Conservation (phyloP, 2,329 filamentous ascomycete species). For the Dothideomycetidae sp. region DNA sequence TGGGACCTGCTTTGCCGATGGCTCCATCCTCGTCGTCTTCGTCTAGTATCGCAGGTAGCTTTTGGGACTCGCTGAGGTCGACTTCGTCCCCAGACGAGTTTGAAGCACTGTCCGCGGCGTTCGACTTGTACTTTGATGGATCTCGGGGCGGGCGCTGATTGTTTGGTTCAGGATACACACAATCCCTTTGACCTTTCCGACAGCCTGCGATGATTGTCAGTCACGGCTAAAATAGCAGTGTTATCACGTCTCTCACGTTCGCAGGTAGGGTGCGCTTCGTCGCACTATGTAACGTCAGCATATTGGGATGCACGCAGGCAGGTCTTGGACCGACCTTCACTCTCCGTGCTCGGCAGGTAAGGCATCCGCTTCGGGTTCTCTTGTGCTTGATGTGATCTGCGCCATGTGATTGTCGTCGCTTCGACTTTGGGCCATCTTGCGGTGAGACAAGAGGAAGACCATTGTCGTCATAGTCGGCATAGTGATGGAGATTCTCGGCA, state of each 20-base stretch:
- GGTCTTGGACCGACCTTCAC: slow-evolving; percentile 47
- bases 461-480: slow-evolving; percentile 20
- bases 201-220: slow-evolving; percentile 46
- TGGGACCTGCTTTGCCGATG: slow-evolving; percentile 14
- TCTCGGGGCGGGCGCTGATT: slow-evolving; percentile 31
- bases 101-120: slow-evolving; percentile 32
- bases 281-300: slow-evolving; percentile 48
- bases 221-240: neutral
- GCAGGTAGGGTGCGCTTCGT: slow-evolving; percentile 75
- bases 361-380: slow-evolving; percentile 85
- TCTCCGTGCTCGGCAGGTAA: slow-evolving; percentile 73
- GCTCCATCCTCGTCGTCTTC: slow-evolving; percentile 30
- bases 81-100: slow-evolving; percentile 39
- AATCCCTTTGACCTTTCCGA: slow-evolving; percentile 80
- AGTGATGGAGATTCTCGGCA: slow-evolving; percentile 21
- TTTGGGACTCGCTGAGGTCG: slow-evolving; percentile 27
- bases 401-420: slow-evolving; percentile 18
- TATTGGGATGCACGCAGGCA: slow-evolving; percentile 2
- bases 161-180: slow-evolving; percentile 68
- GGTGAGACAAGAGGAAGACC: slow-evolving; percentile 16
- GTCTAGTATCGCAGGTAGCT: slow-evolving; percentile 30
- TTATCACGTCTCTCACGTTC: slow-evolving; percentile 41
- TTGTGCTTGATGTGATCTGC: slow-evolving; percentile 80
- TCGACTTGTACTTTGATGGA: slow-evolving; percentile 31
- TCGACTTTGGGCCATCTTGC: slow-evolving; percentile 15